Base-by-base conservation (phyloP, 2,329 filamentous ascomycete genomes). In the Ophiostoma sp. region DNA sequence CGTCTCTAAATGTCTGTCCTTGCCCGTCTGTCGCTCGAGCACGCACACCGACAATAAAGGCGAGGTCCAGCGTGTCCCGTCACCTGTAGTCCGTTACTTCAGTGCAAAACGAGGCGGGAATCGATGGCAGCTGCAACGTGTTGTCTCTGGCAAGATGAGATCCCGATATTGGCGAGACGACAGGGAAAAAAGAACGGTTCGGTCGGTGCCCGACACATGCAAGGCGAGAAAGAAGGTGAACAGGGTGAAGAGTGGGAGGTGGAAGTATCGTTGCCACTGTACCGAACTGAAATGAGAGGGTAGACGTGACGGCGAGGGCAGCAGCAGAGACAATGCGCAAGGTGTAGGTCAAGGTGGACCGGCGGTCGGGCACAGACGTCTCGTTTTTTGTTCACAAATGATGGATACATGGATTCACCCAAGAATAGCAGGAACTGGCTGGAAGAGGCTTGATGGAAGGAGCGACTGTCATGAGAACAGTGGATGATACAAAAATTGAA, bases 331-430 rank as follows among this genome's bases (percentile, higher is more conserved):
- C 45, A 45, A 50, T 68, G 11, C 8, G 42, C 33, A 55, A 55
- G 69, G 69, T 45, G 66, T 70, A 70, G 71, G 39, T 61, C 71
- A 73, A 63, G 45, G 55, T 73, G 72, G 71, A 36, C 66, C 64
- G 15, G 25, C 19, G 17, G 15, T 61, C 22, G 64, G 55, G 66
- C 66, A 70, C 72, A 73, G 72, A 73, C 71, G 50, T 50, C 45
- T 48, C 42, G 15, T 55, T 15, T 28, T 12, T 48, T 31, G 19
- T 59, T 33, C 45, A 61, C 19, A 50, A 33, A 22, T 55, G 50
- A 42, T 57, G 59, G 52, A 57, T 48, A 28, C 55, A 17, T 71
- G 25, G 31, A 39, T 48, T 28, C 57, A 55, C 25, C 36, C 45
- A n/a, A 69, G 45, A 52, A 33, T 50, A 52, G 31, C 7, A 52